Conservation (phyloP, 352 stramenopile genomes). For the Globisporangium yorkense region DNA sequence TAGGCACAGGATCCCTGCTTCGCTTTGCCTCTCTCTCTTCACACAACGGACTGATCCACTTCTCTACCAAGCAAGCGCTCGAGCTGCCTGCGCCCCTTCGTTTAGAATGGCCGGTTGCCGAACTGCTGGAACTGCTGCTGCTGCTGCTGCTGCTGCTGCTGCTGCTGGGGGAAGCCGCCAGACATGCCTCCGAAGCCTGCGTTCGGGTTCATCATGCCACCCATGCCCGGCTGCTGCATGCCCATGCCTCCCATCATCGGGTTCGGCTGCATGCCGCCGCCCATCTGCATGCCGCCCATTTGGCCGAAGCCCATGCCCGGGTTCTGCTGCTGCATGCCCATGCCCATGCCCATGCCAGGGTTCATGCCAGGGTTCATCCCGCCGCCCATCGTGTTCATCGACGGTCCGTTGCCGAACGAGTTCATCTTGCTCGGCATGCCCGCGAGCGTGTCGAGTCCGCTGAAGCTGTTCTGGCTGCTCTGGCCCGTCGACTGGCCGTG, state of each 20-base stretch:
- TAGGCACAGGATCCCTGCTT: background rate
- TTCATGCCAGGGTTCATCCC: conserved; percentile 33
- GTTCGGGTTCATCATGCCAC: conserved; percentile 61
- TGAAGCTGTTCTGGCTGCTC: conserved; percentile 65
- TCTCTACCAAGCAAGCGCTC: background rate
- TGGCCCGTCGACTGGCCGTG: conserved; percentile 14
- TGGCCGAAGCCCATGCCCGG: conserved; percentile 17
- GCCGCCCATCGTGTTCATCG: conserved; percentile 48
- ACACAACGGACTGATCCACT: background rate
- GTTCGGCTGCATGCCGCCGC: conserved; percentile 18
- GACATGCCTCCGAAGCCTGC: conserved; percentile 32
- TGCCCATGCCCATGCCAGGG: conserved; percentile 40
- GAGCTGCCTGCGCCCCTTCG: background rate
- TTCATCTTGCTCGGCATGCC: conserved; percentile 65
- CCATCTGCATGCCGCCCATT: conserved; percentile 17
- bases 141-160: conserved; percentile 36
- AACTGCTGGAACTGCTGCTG: conserved; percentile 52
- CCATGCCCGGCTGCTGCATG: conserved; percentile 33
- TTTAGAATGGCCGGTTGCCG: conserved; percentile 47
- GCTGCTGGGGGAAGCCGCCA: conserved; percentile 37
- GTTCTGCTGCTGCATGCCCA: conserved; percentile 25
- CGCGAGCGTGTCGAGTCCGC: conserved; percentile 71
- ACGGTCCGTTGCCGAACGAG: conserved; percentile 32
- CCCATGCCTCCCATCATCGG: conserved; percentile 34
- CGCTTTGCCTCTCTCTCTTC: background rate